Conservation (phyloP, 805 yeast species). For the Lachancea kluyveri region DNA sequence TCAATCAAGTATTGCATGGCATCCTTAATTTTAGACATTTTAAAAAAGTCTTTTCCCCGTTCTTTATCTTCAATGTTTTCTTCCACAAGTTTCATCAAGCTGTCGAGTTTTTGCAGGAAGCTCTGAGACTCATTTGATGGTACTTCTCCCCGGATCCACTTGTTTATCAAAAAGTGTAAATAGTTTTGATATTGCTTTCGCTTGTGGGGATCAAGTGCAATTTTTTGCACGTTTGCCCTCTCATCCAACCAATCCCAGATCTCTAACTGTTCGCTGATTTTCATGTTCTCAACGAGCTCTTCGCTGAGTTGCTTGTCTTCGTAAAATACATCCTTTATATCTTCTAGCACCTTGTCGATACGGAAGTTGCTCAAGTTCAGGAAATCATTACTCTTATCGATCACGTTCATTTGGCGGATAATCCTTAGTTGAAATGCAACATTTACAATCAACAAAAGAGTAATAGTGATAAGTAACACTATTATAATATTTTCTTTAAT, state of each 20-base stretch:
- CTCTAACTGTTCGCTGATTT: neutral
- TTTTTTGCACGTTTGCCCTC: slow-evolving; percentile 1
- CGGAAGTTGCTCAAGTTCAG: neutral
- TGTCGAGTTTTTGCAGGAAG: slow-evolving; percentile 4
- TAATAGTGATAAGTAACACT: slow-evolving; percentile 8
- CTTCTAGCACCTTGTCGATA: slow-evolving; percentile 3
- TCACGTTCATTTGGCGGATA: slow-evolving; percentile 8
- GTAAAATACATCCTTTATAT: slow-evolving; percentile 1
- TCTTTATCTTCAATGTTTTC: slow-evolving; percentile 1
- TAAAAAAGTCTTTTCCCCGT: too few species aligned
- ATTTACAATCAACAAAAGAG: slow-evolving; percentile 9
- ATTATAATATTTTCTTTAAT: slow-evolving; percentile 3
- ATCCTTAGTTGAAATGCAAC: slow-evolving; percentile 12
- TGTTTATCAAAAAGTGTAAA: slow-evolving; percentile 4
- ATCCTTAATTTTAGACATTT: slow-evolving; percentile 4
- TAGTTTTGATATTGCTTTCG: slow-evolving; percentile 5
- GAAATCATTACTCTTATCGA: neutral
- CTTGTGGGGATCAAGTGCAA: slow-evolving; percentile 1
- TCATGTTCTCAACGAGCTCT: neutral
- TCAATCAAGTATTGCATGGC: slow-evolving; percentile 6
- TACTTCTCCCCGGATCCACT: slow-evolving; percentile 5
- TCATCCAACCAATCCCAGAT: slow-evolving; percentile 6
- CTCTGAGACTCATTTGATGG: slow-evolving; percentile 4
- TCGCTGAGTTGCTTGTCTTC: slow-evolving; percentile 1
- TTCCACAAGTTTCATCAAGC: slow-evolving; percentile 1